Evolutionary conservation across 371 early-diverging fungal genomes (phyloP).

Genomic region (Syncephalis fuscata): DNA sequence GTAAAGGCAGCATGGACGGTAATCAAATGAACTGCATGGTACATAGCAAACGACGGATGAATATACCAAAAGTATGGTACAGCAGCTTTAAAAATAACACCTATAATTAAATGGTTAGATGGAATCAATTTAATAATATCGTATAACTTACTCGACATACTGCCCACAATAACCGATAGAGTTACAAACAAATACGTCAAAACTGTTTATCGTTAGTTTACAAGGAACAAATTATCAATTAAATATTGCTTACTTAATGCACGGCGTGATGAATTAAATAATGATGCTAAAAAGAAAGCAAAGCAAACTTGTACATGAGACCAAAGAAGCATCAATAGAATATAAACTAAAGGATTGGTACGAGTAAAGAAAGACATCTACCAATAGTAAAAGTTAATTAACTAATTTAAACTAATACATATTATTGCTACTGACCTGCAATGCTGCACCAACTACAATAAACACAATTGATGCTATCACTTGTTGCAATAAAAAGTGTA

Average conservation of each 20-base stretch:
- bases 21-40: slow-evolving; percentile 20
- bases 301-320: slow-evolving; percentile 43
- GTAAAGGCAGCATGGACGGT: too few relatives aligned
- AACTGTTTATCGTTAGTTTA: too few relatives aligned
- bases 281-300: slow-evolving; percentile 37
- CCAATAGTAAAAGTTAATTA: too few relatives aligned
- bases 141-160: too few relatives aligned
- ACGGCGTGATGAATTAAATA: slow-evolving; percentile 35
- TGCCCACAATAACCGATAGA: too few relatives aligned
- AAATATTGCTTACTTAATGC: slow-evolving; percentile 24
- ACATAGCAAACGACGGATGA: slow-evolving; percentile 65
- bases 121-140: too few relatives aligned
- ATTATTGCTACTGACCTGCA: too few relatives aligned
- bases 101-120: too few relatives aligned
- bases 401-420: too few relatives aligned
- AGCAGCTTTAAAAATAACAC: slow-evolving; percentile 2
- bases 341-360: slow-evolving; percentile 26
- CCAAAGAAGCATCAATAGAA: slow-evolving; percentile 51
- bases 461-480: slow-evolving; percentile 32
- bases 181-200: not conserved
- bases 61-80: slow-evolving; percentile 26
- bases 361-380: slow-evolving; percentile 36
- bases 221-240: too few relatives aligned
- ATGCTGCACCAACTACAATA: slow-evolving; percentile 24
- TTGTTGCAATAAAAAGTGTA: slow-evolving; percentile 43